phyloP scores from a whole-genome alignment of 306 rosid species.

The Prinsepia uniflora region DNA sequence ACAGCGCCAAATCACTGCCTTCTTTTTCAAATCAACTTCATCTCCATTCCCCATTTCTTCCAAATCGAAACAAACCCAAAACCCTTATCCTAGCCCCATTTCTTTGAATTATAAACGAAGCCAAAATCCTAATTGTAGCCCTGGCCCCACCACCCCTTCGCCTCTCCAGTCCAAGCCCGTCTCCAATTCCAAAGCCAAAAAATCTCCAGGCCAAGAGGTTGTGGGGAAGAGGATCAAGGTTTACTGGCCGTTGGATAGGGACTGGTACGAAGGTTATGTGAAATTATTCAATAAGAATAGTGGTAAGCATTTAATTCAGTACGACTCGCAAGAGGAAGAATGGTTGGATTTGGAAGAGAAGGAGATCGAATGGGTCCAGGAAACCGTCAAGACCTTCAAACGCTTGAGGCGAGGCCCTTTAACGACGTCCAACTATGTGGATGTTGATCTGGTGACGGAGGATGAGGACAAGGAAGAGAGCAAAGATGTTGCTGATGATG shows the following conservation, averaged over 20 bases:
- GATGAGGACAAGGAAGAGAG: slow-evolving; percentile 30
- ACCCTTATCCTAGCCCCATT: not conserved
- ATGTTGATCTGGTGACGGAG: slow-evolving; percentile 21
- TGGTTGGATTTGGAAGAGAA: slow-evolving; percentile 47
- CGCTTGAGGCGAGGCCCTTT: slow-evolving; percentile 44
- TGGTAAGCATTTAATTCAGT: slow-evolving; percentile 54
- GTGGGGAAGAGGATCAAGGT: slow-evolving; percentile 72
- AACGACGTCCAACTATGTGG: slow-evolving; percentile 5
- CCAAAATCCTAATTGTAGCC: slow-evolving; percentile 17
- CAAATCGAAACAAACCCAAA: not conserved
- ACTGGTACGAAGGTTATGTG: slow-evolving; percentile 78
- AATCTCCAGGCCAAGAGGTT: slow-evolving; percentile 36
- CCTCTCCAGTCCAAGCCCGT: slow-evolving; percentile 48
- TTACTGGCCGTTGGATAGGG: slow-evolving; percentile 69
- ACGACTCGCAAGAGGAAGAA: slow-evolving; percentile 77
- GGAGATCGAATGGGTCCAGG: slow-evolving; percentile 61
- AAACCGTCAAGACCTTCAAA: slow-evolving; percentile 35
- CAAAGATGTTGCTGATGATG: slow-evolving; percentile 37
- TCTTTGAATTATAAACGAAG: slow-evolving; percentile 27
- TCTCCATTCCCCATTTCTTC: slow-evolving; percentile 6
- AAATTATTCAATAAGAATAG: slow-evolving; percentile 40
- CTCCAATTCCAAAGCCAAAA: slow-evolving; percentile 17
- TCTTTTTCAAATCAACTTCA: slow-evolving; percentile 63
- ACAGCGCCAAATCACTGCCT: slow-evolving; percentile 84
- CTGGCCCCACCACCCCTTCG: slow-evolving; percentile 45